Base-by-base conservation (phyloP, 495 filamentous ascomycete genomes). In the Penicillium macrosclerotiorum region DNA sequence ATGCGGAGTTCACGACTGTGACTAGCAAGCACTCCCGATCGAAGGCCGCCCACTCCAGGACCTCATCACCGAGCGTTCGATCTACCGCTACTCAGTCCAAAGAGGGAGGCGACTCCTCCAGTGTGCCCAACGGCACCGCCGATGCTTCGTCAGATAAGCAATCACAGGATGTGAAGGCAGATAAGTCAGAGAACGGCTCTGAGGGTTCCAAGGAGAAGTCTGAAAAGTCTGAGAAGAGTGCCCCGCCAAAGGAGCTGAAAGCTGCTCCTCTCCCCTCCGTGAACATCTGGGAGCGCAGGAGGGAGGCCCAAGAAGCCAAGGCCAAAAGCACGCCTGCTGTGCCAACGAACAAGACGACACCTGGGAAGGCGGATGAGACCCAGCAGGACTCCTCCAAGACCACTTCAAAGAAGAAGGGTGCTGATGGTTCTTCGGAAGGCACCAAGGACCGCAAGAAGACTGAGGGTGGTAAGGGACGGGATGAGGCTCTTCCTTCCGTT, bases 221-320 rank as follows among this genome's bases (percentile, higher is more conserved):
- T 14, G 52, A 37, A 27, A 54, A 59, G 36, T 47, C 53, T 8
- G 59, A 64, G 6, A 56, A 44, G 31, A 14, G 31, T 27, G 50
- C 69, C 20, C 76, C 74, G 37, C 78, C 78, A 42, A 81, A 80
- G 46, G 74, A 83, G 54, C 74, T 96, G 31, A 85, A 87, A 51
- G 89, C 90, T 36, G 92, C 92, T 36, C 84, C 88, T 24, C 67
- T 83, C 30, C 92, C 93, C 4, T 55, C 79, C 1, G 87, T 96
- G 36, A 98, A 98, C 64, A 62, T 88, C 37, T 98, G 93, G 93
- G 74, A 79, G 29, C 78, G 86, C 65, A 77, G 89, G 25, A 83
- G 76, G 48, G 84, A 91, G 55, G 83, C 79, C 11, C 73, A 80
- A 42, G 79, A 84, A 27, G 78, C 81, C 35, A 88, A 87, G 63